Evolutionary conservation across 2,329 filamentous ascomycete species (phyloP).

Genomic region (Fusarium avenaceum): DNA sequence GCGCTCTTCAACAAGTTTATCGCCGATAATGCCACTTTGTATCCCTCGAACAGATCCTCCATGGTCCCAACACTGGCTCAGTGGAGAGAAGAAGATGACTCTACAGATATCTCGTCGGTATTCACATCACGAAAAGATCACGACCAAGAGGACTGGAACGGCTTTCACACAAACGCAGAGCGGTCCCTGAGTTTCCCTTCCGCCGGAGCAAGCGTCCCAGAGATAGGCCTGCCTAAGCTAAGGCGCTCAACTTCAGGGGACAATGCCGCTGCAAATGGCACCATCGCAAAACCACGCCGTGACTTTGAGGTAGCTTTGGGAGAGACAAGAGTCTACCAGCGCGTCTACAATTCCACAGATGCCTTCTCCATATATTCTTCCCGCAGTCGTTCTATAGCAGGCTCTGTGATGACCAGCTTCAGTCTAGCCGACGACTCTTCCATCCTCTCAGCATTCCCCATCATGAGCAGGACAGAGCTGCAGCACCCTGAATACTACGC

Average conservation of each 20-base stretch:
- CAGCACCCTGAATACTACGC: slow-evolving; percentile 26
- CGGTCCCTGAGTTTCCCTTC: slow-evolving; percentile 18
- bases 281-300: background rate
- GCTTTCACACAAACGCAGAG: background rate
- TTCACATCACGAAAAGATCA: slow-evolving; percentile 3
- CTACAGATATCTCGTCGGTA: slow-evolving; percentile 5
- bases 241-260: slow-evolving; percentile 21
- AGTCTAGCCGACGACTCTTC: slow-evolving; percentile 25
- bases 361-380: slow-evolving; percentile 11
- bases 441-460: slow-evolving; percentile 22
- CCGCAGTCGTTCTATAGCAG: background rate
- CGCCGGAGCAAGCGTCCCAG: background rate
- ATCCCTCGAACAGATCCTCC: slow-evolving; percentile 6
- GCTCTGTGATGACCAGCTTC: slow-evolving; percentile 23
- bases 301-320: slow-evolving; percentile 12
- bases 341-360: slow-evolving; percentile 22
- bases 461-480: slow-evolving; percentile 24
- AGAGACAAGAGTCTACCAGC: slow-evolving; percentile 14
- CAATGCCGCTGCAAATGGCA: background rate
- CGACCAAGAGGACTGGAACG: background rate
- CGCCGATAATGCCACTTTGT: slow-evolving; percentile 1
- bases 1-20: slow-evolving; percentile 29
- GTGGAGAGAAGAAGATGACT: slow-evolving; percentile 6
- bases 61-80: slow-evolving; percentile 6
- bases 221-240: background rate